These are phyloP conservation scores for Deinandra increscens DNA, from an alignment of 129 eudicot species.

Conservation along the genomic window DNA sequence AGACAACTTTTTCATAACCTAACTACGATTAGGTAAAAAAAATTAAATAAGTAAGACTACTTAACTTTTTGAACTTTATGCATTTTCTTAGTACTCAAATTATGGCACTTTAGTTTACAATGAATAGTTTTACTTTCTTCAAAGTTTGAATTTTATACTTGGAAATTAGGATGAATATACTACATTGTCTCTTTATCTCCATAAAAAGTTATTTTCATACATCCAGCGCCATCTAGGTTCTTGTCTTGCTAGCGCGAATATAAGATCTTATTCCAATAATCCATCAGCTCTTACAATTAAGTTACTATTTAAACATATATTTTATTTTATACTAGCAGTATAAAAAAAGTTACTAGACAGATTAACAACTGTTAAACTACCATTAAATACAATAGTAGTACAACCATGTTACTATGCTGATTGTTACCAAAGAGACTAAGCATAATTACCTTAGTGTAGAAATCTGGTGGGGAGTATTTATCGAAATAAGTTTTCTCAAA, in stretches of 20 bases:
- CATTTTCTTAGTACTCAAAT: neutral
- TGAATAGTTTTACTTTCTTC: neutral
- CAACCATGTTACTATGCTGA: neutral
- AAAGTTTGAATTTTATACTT: neutral
- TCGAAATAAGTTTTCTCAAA: conserved; percentile 37
- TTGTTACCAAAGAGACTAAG: conserved; percentile 17
- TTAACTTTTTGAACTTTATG: conserved; percentile 1
- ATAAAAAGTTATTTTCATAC: neutral
- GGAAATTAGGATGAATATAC: neutral
- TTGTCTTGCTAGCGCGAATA: neutral
- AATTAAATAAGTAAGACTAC: neutral
- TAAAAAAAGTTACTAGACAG: neutral
- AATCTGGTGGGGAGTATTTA: conserved; percentile 69
- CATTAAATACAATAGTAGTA: neutral
- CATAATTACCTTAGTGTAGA: conserved; percentile 63
- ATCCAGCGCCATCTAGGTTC: neutral
- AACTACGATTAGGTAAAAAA: too few species aligned
- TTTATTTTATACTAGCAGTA: neutral
- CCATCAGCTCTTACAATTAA: neutral
- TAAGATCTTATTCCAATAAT: neutral
- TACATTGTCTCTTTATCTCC: neutral
- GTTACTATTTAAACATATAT: neutral
- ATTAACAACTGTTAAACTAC: neutral
- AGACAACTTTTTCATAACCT: too few species aligned
- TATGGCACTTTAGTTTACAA: neutral